Evolutionary conservation across 495 filamentous ascomycete species (phyloP), one percentile per base, ranked within the genome.

Genomic region (Aspergillus coremiiformis): DNA sequence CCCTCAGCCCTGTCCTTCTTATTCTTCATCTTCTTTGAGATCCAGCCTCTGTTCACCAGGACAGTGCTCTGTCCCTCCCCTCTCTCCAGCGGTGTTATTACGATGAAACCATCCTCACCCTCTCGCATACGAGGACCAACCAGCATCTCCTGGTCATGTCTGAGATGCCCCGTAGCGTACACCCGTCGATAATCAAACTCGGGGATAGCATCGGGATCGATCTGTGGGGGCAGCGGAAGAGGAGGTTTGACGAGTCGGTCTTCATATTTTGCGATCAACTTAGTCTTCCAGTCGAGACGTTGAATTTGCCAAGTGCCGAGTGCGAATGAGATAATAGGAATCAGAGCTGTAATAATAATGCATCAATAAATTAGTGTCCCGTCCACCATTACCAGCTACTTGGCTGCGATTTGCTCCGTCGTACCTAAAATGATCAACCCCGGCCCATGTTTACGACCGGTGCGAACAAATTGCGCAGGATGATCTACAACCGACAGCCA

Each of bases 271-370:
- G 90, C 90, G 51, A 98, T 84, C 14, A 97, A 73, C 33, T 91
- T 85, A 8, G 90, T 90, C 66, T 98, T 98, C 90, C 91, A 92
- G 30, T 81, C 78, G 14, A 98, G 81, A 2, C 93, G 89, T 61
- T 94, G 78, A n/a, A 98, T 84, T 62, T 98, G 93, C 93, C 93
- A 98, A 37, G 85, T 87, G 33, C 93, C 93, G 29, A 98, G 83
- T 55, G 74, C 74, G 67, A 98, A 95, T 44, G 93, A 86, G 5
- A 90, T 96, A 39, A 94, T 73, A 30, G 93, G 93, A 55, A 98
- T 97, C 39, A 93, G 65, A 27, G 90, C 90, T 90, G 59, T 24
- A 26, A 20, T 4, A 11, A 20, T 14, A 41, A 14, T 24, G 23
- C 21, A n/a, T 24, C n/a, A 23, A 45, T 44, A 7, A 47, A 30